Percentiles rank a stretch among this genome's conserved stretches.
phyloP scores from a whole-genome alignment of 2,329 filamentous ascomycete genomes.

The Monilinia laxa region DNA sequence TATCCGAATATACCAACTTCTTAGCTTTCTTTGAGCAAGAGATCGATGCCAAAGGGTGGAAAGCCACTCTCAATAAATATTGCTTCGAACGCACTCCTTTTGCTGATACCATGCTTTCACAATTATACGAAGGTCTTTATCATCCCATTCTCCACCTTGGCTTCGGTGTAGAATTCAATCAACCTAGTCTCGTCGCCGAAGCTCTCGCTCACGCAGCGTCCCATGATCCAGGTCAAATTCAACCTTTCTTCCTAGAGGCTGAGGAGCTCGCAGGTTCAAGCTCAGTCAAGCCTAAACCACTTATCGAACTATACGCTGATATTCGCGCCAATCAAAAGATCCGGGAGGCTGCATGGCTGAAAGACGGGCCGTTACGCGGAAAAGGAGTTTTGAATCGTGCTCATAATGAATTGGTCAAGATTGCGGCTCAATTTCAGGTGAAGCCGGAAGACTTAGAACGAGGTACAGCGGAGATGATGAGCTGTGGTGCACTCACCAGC shows the following conservation, averaged over 20 bases:
- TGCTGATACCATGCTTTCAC: slow-evolving; percentile 64
- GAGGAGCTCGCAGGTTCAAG: slow-evolving; percentile 34
- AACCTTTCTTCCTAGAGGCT: slow-evolving; percentile 51
- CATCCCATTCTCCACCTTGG: slow-evolving; percentile 81
- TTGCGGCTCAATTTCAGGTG: not conserved
- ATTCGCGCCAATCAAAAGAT: slow-evolving; percentile 57
- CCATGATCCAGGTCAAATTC: slow-evolving; percentile 55
- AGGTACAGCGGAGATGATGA: slow-evolving; percentile 64
- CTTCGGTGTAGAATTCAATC: slow-evolving; percentile 75
- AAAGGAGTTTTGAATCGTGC: not conserved
- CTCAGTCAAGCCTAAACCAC: slow-evolving; percentile 35
- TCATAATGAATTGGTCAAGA: not conserved
- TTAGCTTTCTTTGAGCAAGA: slow-evolving; percentile 72
- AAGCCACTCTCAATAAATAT: slow-evolving; percentile 60
- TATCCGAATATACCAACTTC: slow-evolving; percentile 66
- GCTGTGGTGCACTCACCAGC: slow-evolving; percentile 48
- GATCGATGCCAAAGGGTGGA: slow-evolving; percentile 62
- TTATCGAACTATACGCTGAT: slow-evolving; percentile 62
- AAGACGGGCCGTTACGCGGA: slow-evolving; percentile 56
- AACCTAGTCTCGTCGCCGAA: slow-evolving; percentile 76
- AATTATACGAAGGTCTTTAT: slow-evolving; percentile 66
- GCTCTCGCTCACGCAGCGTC: slow-evolving; percentile 73
- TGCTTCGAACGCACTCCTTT: slow-evolving; percentile 63
- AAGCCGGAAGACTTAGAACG: slow-evolving; percentile 39
- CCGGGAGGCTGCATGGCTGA: slow-evolving; percentile 48